A percentile compares a stretch with the other conserved stretches of the same genome.
Conservation (phyloP, 306 rosid species). For the Lotus japonicus region DNA sequence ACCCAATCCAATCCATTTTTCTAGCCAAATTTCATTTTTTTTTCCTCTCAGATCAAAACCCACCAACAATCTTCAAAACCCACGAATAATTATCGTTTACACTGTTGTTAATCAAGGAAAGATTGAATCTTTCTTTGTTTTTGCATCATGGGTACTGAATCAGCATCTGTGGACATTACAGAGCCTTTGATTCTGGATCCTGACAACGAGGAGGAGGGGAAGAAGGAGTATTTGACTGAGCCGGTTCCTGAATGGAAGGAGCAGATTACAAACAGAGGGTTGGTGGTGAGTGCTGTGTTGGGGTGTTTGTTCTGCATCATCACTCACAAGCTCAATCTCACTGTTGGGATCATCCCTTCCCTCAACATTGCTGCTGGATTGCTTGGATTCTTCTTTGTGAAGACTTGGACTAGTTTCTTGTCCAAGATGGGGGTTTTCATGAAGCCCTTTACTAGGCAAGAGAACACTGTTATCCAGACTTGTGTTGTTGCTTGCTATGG, state of each 20-base stretch:
- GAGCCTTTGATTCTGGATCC: constrained; percentile 41
- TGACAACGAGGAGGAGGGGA: neutral
- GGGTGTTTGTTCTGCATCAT: constrained; percentile 80
- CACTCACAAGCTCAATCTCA: constrained; percentile 80
- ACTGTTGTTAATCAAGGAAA: neutral
- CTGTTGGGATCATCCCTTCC: constrained; percentile 90
- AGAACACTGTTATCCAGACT: constrained; percentile 95
- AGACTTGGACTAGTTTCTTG: constrained; percentile 65
- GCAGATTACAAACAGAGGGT: constrained; percentile 86
- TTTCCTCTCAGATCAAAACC: no score
- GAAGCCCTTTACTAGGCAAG: constrained; percentile 74
- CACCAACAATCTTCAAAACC: no score
- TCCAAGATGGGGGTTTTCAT: constrained; percentile 45
- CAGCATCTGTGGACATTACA: constrained; percentile 42
- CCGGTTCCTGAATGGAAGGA: constrained; percentile 75
- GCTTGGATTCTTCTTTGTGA: constrained; percentile 81
- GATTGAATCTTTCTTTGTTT: neutral
- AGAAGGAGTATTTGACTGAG: constrained; percentile 17
- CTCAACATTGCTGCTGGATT: constrained; percentile 78
- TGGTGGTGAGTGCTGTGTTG: constrained; percentile 65
- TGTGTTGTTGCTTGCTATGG: constrained; percentile 98
- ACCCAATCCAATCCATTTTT: neutral
- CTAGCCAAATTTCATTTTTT: no score
- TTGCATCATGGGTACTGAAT: constrained; percentile 43
- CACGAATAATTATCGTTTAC: no score